Evolutionary conservation across 1,284 basidiomycete species (phyloP), one percentile per base, ranked within the genome.

Genomic region (Limonomyces culmigenus): DNA sequence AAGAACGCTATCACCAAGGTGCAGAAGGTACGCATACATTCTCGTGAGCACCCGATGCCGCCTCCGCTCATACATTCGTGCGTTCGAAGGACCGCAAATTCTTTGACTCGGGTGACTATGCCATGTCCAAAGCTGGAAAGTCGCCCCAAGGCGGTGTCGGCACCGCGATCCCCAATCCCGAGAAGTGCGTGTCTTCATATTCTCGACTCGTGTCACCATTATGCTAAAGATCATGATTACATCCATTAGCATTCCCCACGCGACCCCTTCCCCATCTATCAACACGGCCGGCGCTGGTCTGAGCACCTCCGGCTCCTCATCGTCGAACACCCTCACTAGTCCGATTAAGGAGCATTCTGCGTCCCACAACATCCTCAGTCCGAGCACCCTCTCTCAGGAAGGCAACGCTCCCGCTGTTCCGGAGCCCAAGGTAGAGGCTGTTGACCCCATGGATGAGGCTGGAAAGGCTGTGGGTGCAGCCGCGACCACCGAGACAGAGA

Each of bases 61-160:
- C 38, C 42, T 31, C 30, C 36, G 18, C n/a, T n/a, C 23, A 27
- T 27, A 8, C 23, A 27, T n/a, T 27, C n/a, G n/a, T n/a, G n/a
- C n/a, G n/a, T 36, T 36, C 30, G 25, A 32, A 95, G 87, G 91
- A 95, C 56, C 85, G 91, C 51, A 95, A 95, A 58, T 96, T 88
- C 63, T 96, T 96, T 56, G 91, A 96, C 59, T 96, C 92, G 41
- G 92, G 92, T 43, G 91, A 96, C 57, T 96, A 96, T 52, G 89
- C 89, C 36, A 67, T 96, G 47, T 91, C 87, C 38, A 95, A 96
- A 58, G 92, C 91, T 3, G 91, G 92, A 21, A 83, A 86, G 29
- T 73, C 81, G 16, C 79, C 87, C 33, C 83, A 87, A 54, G 86
- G 72, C 51, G 71, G 76, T 12, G 86, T 93, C 35, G 91, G 91